These are phyloP conservation scores for Centrapalus pauciflorus DNA, from an alignment of 129 eudicot genomes.

Conservation along the genomic window DNA sequence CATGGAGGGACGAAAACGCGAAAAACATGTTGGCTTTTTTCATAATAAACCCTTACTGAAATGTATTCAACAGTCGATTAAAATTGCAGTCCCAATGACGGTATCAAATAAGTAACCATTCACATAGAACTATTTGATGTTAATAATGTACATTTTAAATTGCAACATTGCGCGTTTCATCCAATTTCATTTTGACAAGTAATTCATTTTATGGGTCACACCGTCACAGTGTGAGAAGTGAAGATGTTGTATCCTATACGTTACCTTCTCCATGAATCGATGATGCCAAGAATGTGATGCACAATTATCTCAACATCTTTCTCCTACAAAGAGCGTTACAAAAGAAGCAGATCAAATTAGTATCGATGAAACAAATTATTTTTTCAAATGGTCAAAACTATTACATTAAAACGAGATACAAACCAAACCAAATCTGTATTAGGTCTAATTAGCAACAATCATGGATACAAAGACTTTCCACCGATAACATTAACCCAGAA, in stretches of 20 bases:
- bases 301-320: conserved; percentile 74
- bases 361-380: neutral
- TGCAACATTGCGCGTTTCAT: no score
- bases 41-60: no score
- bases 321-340: conserved; percentile 42
- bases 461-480: no score
- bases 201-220: neutral
- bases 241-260: neutral
- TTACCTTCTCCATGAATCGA: conserved; percentile 66
- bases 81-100: no score
- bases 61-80: no score
- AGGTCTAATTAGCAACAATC: no score
- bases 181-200: neutral
- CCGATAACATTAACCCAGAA: no score
- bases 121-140: neutral
- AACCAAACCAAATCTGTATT: no score
- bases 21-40: no score
- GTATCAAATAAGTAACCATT: no score
- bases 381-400: neutral
- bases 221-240: neutral
- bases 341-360: neutral
- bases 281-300: conserved; percentile 68
- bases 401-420: neutral
- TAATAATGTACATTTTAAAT: neutral
- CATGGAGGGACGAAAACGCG: no score